Conservation (phyloP, 2,329 filamentous ascomycete genomes). For the Lachnellula arida region DNA sequence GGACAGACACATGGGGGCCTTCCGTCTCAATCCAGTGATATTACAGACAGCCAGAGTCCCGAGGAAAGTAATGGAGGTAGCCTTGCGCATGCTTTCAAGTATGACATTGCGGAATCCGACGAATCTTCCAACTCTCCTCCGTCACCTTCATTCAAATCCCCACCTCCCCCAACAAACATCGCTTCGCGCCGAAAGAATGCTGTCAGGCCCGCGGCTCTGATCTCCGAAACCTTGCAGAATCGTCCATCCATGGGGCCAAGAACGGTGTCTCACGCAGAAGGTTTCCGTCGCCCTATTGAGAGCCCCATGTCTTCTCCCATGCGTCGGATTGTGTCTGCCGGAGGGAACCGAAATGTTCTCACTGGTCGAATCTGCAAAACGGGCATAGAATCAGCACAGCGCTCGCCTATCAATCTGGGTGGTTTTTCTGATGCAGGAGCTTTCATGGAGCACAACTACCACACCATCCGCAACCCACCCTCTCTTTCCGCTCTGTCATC, state of each 20-base stretch:
- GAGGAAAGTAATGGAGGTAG: conserved; percentile 17
- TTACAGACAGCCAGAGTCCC: conserved; percentile 17
- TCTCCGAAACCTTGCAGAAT: conserved; percentile 21
- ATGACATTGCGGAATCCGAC: conserved; percentile 18
- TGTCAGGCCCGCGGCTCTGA: conserved; percentile 28
- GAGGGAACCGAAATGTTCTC: conserved; percentile 27
- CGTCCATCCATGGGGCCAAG: conserved; percentile 27
- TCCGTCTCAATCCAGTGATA: conserved; percentile 9
- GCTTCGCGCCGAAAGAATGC: conserved; percentile 30
- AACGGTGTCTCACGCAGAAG: conserved; percentile 30
- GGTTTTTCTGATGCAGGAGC: conserved; percentile 24
- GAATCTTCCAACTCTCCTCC: conserved; percentile 21
- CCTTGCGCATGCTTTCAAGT: conserved; percentile 17
- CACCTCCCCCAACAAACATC: conserved; percentile 29
- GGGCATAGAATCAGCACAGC: conserved; percentile 28
- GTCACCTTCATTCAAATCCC: conserved; percentile 26
- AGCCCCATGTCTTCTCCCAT: conserved; percentile 30
- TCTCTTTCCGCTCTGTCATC: conserved; percentile 23
- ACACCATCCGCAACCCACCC: conserved; percentile 21
- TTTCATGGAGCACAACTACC: conserved; percentile 28
- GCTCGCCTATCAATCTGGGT: conserved; percentile 29
- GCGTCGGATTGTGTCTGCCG: conserved; percentile 30
- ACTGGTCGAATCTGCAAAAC: conserved; percentile 28
- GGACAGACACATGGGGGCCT: conserved; percentile 10
- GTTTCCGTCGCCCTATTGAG: conserved; percentile 23